Base-by-base conservation (phyloP, 768 basidiomycete species). In the Lyophyllum semitale region DNA sequence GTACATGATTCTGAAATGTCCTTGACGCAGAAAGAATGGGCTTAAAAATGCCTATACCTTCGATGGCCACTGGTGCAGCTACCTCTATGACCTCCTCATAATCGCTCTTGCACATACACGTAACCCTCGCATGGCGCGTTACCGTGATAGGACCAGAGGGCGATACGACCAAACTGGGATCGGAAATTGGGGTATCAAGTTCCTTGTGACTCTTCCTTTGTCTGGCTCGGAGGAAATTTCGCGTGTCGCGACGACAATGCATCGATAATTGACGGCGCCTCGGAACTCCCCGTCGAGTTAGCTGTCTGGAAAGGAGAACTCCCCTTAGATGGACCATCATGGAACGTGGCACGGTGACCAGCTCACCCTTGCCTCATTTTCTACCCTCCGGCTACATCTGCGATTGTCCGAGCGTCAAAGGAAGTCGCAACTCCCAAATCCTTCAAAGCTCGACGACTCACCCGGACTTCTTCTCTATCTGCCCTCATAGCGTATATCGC, bases 221-320 rank as follows among this genome's bases (percentile, higher is more conserved):
- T 64, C 63, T 63, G 43, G 26, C 47, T 33, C 27, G 54, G 51
- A 47, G 41, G 53, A 41, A 35, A 22, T 51, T 41, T 38, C 30
- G 46, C 45, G 26, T 40, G 32, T 48, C 44, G 33, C 26, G 30
- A 37, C 41, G 25, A 55, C 55, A 62, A 55, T 48, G 54, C 55
- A 62, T 46, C 23, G 33, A 41, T 48, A 55, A 53, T 55, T 49
- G 47, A 49, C 52, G 52, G 47, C 15, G 7, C n/a, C 40, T 54
- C 63, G 60, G 63, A 59, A 62, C 56, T 59, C 58, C 20, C 60
- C 63, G 63, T 23, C 48, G 41, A 58, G 47, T 59, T 54, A 45
- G 35, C 56, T 43, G 45, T 18, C 30, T 55, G 58, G 48, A 52
- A 53, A 59, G 55, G 44, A 59, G 55, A 47, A 37, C 37, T 29